Conservation (phyloP, 805 yeast species). For the Yamadazyma akitaensis region DNA sequence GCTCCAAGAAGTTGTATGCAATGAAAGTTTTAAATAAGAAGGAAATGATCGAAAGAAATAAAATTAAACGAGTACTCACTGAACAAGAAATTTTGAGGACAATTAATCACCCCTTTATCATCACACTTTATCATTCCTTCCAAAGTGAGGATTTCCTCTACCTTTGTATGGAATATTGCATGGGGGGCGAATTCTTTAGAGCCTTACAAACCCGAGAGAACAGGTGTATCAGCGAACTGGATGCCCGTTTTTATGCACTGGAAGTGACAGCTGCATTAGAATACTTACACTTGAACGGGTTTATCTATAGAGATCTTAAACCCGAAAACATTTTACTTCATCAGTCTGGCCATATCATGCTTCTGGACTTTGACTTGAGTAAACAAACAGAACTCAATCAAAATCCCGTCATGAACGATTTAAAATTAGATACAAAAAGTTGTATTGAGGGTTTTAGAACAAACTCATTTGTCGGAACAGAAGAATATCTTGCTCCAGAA, state of each 20-base stretch:
- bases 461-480: conserved; percentile 97
- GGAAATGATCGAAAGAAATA: conserved; percentile 94
- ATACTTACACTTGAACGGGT: conserved; percentile 94
- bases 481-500: conserved; percentile 98
- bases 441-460: conserved; percentile 96
- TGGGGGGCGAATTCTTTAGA: conserved; percentile 98
- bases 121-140: conserved; percentile 91
- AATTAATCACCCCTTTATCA: conserved; percentile 95
- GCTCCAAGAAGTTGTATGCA: conserved; percentile 74
- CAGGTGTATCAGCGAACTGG: conserved; percentile 80
- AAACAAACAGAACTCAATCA: conserved; percentile 80
- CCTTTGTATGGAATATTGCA: conserved; percentile 97
- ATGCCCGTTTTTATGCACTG: conserved; percentile 91
- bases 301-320: conserved; percentile 91
- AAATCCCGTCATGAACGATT: conserved; percentile 57
- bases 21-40: conserved; percentile 87
- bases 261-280: conserved; percentile 97
- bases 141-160: conserved; percentile 90
- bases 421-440: conserved; percentile 86
- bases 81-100: conserved; percentile 96
- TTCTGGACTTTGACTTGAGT: conserved; percentile 92
- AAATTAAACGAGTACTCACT: conserved; percentile 89
- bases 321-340: conserved; percentile 94
- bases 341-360: conserved; percentile 97
- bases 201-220: conserved; percentile 89